A percentile compares a stretch with the other conserved stretches of the same genome.
These are phyloP conservation scores for Cercospora zeae-maydis DNA, from an alignment of 2,329 filamentous ascomycete genomes.

Conservation along the genomic window DNA sequence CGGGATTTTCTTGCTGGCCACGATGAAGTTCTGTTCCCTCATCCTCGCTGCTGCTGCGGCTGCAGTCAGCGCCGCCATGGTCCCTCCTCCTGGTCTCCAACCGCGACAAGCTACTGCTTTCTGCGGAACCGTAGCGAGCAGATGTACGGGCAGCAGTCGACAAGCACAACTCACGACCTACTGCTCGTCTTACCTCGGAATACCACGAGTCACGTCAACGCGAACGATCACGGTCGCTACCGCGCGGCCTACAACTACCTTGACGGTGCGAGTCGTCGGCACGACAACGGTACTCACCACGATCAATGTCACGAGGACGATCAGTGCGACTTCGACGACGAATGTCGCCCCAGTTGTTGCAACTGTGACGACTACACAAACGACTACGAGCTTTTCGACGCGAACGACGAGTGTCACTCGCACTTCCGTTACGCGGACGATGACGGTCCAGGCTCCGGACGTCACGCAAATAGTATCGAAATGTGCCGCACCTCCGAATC, in stretches of 20 bases:
- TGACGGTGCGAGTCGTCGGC: not conserved
- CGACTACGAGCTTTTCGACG: not conserved
- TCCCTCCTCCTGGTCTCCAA: not conserved
- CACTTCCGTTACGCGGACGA: not conserved
- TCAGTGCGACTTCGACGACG: not conserved
- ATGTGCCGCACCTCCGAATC: not conserved
- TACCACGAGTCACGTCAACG: conserved; percentile 4
- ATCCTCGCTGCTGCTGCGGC: conserved; percentile 4
- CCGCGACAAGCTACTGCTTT: conserved; percentile 3
- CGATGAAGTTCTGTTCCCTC: conserved; percentile 4
- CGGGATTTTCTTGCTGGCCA: not conserved
- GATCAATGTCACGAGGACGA: not conserved
- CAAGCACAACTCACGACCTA: conserved; percentile 3
- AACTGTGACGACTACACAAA: not conserved
- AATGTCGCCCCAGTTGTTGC: not conserved
- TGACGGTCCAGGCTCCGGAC: not conserved
- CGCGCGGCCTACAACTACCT: not conserved
- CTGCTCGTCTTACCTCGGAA: conserved; percentile 5
- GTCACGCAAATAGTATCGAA: not conserved
- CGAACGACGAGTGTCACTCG: not conserved
- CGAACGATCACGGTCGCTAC: not conserved
- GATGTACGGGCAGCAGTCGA: not conserved
- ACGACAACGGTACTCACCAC: not conserved
- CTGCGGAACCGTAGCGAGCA: not conserved
- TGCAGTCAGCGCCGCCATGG: not conserved